Evolutionary conservation across 2,329 filamentous ascomycete species (phyloP), one percentile per base, ranked within the genome.

Genomic region (Nothophaeocryptopus gaeumannii): DNA sequence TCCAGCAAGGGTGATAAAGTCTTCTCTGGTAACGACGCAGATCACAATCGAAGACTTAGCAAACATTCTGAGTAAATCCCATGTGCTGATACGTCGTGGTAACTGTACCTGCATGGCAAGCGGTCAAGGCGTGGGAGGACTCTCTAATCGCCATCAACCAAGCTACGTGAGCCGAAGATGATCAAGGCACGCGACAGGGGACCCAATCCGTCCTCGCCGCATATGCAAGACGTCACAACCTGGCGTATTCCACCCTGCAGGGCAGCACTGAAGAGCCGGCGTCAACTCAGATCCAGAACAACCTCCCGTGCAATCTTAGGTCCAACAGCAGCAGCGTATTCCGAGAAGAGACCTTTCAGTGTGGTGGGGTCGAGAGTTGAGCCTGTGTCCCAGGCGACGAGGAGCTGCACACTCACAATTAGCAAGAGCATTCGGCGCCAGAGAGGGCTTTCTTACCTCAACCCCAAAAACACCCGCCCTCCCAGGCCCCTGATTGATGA

Each of bases 321-420:
- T 0, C 87, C 87, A 38, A 89, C 67, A 9, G 80, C 79, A 3
- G 85, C 84, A 3, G 83, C 79, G 43, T 89, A 65, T 55, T 89
- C 85, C 1, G 82, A 85, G 50, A 90, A 76, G 32, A 77, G 74
- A 0, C 80, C 78, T 63, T 84, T 87, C 31, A 87, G 67, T 5
- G 43, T 38, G 14, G 70, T 67, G 13, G 72, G 67, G 41, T 83
- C 73, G 10, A 86, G 68, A 31, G 59, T 53, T 31, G 71, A 69
- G 39, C 78, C 74, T 1, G 70, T 63, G 0, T 81, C 72, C 86
- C 86, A 90, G 2, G 72, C 71, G 2, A 79, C 72, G 8, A 88
- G 71, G 62, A 84, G 74, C 47, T 76, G 45, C 14, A 26, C 36
- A 15, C 33, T 16, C 16, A 29, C 32, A 30, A 33, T 39, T 15